Base-by-base conservation (phyloP, 495 filamentous ascomycete genomes). In the Aspergillus affinis region DNA sequence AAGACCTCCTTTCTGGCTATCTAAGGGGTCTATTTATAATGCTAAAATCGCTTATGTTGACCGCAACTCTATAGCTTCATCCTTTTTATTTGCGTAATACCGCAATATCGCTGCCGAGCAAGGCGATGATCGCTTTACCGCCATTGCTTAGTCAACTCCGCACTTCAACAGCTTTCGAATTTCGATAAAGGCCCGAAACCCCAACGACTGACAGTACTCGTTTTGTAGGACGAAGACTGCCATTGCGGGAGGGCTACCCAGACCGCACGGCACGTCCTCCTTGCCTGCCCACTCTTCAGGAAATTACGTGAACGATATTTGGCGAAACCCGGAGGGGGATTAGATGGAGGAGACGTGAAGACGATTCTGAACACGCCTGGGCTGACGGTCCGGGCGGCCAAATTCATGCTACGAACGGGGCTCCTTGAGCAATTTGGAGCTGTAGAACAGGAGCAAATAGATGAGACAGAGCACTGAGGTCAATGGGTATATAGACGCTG, bases 341-440 rank as follows among this genome's bases (percentile, higher is more conserved):
- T 55, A 23, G 53, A 55, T 47, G 53, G 53, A 55, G 53, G 36
- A 26, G 41, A 55, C 21, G 6, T 55, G 18, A 46, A 55, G 53
- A 46, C 36, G 36, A 46, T 45, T 20, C 32, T 55, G 32, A 55
- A 41, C 23, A 55, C 36, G 36, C 53, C 53, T 21, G 12, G 26
- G 36, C 53, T 47, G 13, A 32, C 53, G 26, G 45, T 55, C 53
- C 53, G 53, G 30, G 53, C 53, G 26, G 53, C 53, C 36, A 55
- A 55, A 55, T 55, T 55, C 36, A 55, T 55, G 32, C 41, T 55
- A 45, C 53, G 18, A 55, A 55, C 53, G 10, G 41, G 54, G 54
- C 54, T 56, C 54, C 41, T 56, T 47, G 54, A 41, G 54, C 19
- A 56, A 47, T 56, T 56, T 27, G 54, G 36, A 46, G 41, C 54